These are phyloP conservation scores for Ramaria sp. DNA, from an alignment of 768 basidiomycete genomes.

Conservation along the genomic window DNA sequence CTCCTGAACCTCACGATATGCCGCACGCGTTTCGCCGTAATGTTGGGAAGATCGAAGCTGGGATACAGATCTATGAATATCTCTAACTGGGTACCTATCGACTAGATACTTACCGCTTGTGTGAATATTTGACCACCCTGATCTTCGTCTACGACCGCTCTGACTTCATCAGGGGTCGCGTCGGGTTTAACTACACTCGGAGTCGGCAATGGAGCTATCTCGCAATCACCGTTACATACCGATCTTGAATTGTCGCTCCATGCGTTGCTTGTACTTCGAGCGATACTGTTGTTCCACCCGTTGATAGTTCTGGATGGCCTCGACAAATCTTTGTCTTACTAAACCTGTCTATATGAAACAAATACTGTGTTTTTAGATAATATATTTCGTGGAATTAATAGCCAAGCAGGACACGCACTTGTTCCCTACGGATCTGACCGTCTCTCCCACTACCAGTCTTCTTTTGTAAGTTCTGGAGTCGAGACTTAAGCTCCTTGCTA, in stretches of 20 bases:
- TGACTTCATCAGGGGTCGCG: slow-evolving; percentile 72
- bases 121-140: slow-evolving; percentile 68
- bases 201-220: not conserved
- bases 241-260: slow-evolving; percentile 71
- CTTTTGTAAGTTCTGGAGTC: slow-evolving; percentile 48
- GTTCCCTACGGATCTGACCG: slow-evolving; percentile 58
- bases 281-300: slow-evolving; percentile 63
- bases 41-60: slow-evolving; percentile 49
- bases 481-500: slow-evolving; percentile 43
- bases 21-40: slow-evolving; percentile 31
- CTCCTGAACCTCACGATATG: slow-evolving; percentile 36
- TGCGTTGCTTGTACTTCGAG: slow-evolving; percentile 48
- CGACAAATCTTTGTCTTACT: slow-evolving; percentile 59
- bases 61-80: slow-evolving; percentile 28
- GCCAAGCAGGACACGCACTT: slow-evolving; percentile 31
- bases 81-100: not conserved
- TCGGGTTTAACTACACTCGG: slow-evolving; percentile 62
- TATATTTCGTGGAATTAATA: not conserved
- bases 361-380: not conserved
- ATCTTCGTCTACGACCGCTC: slow-evolving; percentile 61
- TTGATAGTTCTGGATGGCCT: slow-evolving; percentile 71
- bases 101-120: slow-evolving; percentile 40
- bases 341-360: slow-evolving; percentile 33
- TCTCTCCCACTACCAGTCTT: slow-evolving; percentile 58
- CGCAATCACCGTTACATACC: slow-evolving; percentile 27